phyloP scores from a whole-genome alignment of 306 rosid species.

The Astragalus membranaceus region DNA sequence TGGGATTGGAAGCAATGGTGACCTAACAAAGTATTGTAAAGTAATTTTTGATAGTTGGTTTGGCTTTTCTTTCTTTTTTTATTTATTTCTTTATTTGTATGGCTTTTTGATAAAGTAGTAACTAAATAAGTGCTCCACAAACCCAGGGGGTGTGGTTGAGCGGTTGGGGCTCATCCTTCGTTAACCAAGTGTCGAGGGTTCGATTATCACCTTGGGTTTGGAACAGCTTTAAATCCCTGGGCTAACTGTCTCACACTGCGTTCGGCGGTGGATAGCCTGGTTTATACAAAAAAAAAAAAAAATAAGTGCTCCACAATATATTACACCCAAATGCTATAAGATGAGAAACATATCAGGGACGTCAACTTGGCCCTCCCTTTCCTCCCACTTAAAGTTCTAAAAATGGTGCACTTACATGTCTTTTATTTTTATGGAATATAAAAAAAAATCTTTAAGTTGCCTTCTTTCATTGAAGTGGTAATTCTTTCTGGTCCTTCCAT shows the following conservation, averaged over 20 bases:
- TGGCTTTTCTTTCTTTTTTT: background rate
- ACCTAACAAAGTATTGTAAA: constrained; percentile 4
- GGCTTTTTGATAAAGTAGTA: constrained; percentile 17
- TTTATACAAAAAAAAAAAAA: too few species aligned
- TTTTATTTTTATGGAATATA: background rate
- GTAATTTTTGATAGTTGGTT: constrained; percentile 25
- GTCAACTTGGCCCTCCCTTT: background rate
- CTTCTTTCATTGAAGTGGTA: background rate
- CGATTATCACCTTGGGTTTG: too few species aligned
- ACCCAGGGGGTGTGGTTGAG: too few species aligned
- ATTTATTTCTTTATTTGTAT: background rate
- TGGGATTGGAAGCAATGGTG: background rate
- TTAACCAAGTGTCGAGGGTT: too few species aligned
- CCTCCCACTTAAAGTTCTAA: background rate
- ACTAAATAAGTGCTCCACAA: constrained; percentile 26
- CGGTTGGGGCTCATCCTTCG: too few species aligned
- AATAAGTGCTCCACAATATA: constrained; percentile 28
- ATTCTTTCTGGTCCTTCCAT: background rate
- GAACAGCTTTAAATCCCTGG: too few species aligned
- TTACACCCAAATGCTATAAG: background rate
- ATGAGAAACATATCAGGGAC: background rate
- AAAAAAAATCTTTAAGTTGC: background rate
- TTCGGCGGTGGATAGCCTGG: too few species aligned
- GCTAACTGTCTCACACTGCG: too few species aligned
- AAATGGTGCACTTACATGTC: background rate